These are phyloP conservation scores for Sphagnum tenellum DNA, from an alignment of 225 moss, liverwort and hornwort species.

Conservation along the genomic window DNA sequence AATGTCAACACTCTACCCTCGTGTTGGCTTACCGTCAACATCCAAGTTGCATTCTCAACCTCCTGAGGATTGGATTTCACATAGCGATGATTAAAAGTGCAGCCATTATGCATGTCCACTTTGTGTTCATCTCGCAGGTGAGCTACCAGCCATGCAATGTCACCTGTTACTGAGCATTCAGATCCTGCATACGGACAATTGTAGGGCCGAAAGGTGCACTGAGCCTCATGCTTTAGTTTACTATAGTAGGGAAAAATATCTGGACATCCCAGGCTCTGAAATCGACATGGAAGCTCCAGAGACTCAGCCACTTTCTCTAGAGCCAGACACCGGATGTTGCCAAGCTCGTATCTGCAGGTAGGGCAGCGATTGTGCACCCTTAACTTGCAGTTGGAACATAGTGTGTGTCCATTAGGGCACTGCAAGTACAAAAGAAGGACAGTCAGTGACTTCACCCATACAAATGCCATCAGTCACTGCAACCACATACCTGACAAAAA, in stretches of 20 bases:
- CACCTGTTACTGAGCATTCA: slow-evolving; percentile 93
- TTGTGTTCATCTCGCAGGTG: slow-evolving; percentile 98
- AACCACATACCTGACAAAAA: neutral
- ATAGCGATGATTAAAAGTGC: slow-evolving; percentile 98
- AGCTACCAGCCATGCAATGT: slow-evolving; percentile 82
- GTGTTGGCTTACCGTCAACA: slow-evolving; percentile 68
- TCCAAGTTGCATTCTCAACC: slow-evolving; percentile 99
- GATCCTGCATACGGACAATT: slow-evolving; percentile 98
- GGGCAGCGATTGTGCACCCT: slow-evolving; percentile 99
- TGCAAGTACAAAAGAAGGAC: slow-evolving; percentile 21
- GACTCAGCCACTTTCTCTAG: slow-evolving; percentile 98
- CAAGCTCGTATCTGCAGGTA: slow-evolving; percentile 96
- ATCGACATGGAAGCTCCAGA: slow-evolving; percentile 90
- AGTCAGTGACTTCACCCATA: neutral
- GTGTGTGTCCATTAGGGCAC: slow-evolving; percentile 99
- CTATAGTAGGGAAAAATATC: slow-evolving; percentile 99
- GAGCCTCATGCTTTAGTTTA: slow-evolving; percentile 94
- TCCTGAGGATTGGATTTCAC: slow-evolving; percentile 99
- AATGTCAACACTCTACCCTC: too few relatives aligned
- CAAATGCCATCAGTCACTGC: neutral
- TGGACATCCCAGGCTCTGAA: slow-evolving; percentile 85
- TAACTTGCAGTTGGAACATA: slow-evolving; percentile 96
- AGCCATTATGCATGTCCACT: slow-evolving; percentile 99
- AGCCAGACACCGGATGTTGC: slow-evolving; percentile 92
- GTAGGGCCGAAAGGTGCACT: slow-evolving; percentile 92